A percentile compares a stretch with the other conserved stretches of the same genome.
These are phyloP conservation scores for Myrica gale DNA, from an alignment of 306 rosid genomes.

Conservation along the genomic window DNA sequence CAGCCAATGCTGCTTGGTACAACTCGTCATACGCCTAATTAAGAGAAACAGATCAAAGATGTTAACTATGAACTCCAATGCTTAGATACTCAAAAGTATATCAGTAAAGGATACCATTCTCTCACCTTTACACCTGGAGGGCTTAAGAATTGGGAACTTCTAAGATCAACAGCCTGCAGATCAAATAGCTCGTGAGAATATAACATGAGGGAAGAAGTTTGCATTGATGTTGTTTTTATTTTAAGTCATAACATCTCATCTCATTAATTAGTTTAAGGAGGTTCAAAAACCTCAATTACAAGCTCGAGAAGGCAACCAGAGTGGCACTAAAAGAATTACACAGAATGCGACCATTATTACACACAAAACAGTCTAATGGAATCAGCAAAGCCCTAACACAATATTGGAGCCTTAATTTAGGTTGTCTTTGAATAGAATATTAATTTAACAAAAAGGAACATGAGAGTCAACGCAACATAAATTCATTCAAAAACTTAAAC, in stretches of 20 bases:
- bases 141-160: constrained; percentile 39
- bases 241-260: too few species aligned
- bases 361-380: neutral
- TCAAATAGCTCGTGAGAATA: constrained; percentile 2
- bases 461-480: neutral
- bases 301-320: too few species aligned
- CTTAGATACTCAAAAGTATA: neutral
- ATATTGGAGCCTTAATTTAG: neutral
- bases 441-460: neutral
- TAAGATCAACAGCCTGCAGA: constrained; percentile 52
- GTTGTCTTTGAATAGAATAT: neutral
- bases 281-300: too few species aligned
- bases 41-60: neutral
- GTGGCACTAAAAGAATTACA: too few species aligned
- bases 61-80: neutral
- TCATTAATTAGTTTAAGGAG: too few species aligned
- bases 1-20: constrained; percentile 50
- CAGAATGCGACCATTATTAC: neutral
- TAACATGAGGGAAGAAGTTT: neutral
- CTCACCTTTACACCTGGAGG: constrained; percentile 39
- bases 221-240: too few species aligned
- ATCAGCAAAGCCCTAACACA: neutral
- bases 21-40: constrained; percentile 47
- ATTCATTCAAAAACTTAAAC: neutral
- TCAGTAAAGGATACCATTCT: neutral